Base-by-base conservation (phyloP, 2,329 filamentous ascomycete genomes). In the Aspergillus sp. region DNA sequence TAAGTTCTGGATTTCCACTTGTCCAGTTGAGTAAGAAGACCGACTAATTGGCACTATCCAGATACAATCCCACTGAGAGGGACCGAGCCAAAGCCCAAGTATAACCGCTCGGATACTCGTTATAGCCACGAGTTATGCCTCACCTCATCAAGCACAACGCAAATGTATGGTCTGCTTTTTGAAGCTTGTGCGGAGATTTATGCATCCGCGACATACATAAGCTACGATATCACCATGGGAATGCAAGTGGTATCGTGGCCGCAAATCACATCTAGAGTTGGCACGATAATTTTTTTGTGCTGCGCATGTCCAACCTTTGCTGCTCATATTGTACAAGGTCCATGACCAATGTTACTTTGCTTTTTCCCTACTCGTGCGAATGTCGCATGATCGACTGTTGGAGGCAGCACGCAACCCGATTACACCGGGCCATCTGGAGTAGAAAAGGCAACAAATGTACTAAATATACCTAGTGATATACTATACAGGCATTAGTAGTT, bases 1-100 rank as follows among this genome's bases (percentile, higher is more conserved):
- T 96, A 87, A 67, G 85, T 68, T 37, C 42, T 45, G n/a, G 24
- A 33, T 17, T 20, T 4, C 15, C 11, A 7, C n/a, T 13, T 46
- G 17, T 27, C 19, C 9, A 17, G 24, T 13, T 17, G 11, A 20
- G 12, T 11, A 13, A 20, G 17, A 39, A 51, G 30, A n/a, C 19
- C 30, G 6, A 49, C 22, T 52, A 33, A 59, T 54, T 30, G 57
- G 3, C 19, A 30, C 34, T 46, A 2, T 49, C n/a, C 33, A 72
- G 68, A 5, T 71, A 71, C 56, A 71, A 72, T 48, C 69, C 70
- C 11, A 65, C 69, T 22, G 69, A 72, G 58, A 67, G 68, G 54
- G 66, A 72, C 17, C 67, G 69, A 12, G 58, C 59, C 37, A 59
- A 59, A 55, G 53, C 61, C 22, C 62, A 61, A 56, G 57, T 58